Base-by-base conservation (phyloP, 2,329 filamentous ascomycete species). In the Blumeriella jaapii region DNA sequence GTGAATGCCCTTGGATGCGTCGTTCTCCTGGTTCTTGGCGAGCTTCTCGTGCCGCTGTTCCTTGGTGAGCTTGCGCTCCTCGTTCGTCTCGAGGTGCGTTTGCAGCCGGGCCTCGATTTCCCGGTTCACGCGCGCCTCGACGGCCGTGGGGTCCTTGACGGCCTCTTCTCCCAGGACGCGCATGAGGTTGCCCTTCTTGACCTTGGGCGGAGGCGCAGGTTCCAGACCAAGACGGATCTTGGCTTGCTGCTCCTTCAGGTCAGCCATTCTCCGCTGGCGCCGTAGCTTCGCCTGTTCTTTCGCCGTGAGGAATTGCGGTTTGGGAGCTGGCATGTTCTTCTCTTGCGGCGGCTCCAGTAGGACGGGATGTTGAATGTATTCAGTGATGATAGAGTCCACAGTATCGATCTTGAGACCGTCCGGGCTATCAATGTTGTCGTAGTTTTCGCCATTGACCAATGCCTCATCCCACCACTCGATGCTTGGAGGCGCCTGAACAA, bases 401-500 rank as follows among this genome's bases (percentile, higher is more conserved):
- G 74, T 74, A 24, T 75, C 69, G 44, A 94, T 71, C 57, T 87
- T 91, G 41, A 91, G 63, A 27, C 72, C 76, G 11, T 62, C 60
- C 0, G 71, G 63, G 39, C 80, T 63, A 16, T 79, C 72, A 39
- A 91, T 71, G 41, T 69, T 67, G 39, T 78, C 70, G 60, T 96
- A 95, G 36, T 71, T 78, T 26, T 71, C 70, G 26, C 80, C 83
- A 33, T 81, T 70, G 11, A 93, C 68, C 12, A 96, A 63, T 2
- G 78, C 84, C 61, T 96, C 87, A 51, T 98, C 91, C 84, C 89
- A 96, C 91, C 91, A 98, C 58, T 98, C 91, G 26, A 96, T 71
- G 6, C 80, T 80, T 3, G 91, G 91, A 7, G 91, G 91, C 19
- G 71, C 68, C 44, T 89, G 79, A 5, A 95, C 74, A 3, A 91